A percentile compares a stretch with the other conserved stretches of the same genome.
Evolutionary conservation across 495 filamentous ascomycete genomes (phyloP).

Genomic region (Aspergillus funiculosus): DNA sequence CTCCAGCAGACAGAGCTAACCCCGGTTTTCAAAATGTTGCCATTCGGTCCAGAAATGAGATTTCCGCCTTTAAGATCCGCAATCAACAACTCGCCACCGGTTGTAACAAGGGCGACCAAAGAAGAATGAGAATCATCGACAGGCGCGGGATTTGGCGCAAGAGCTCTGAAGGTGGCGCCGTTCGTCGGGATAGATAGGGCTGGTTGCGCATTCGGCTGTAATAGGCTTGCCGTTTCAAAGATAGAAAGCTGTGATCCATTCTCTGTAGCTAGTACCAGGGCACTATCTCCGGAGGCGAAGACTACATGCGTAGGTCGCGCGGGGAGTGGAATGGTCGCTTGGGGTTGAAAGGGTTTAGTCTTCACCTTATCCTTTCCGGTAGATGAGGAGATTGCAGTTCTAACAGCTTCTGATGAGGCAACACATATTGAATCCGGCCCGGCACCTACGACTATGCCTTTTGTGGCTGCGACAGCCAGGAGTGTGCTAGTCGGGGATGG

Average conservation of each 20-base stretch:
- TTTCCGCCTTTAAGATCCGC: slow-evolving; percentile 67
- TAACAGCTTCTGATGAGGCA: slow-evolving; percentile 68
- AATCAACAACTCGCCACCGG: slow-evolving; percentile 72
- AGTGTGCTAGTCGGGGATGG: slow-evolving; percentile 82
- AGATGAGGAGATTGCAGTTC: slow-evolving; percentile 62
- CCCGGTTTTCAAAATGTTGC: slow-evolving; percentile 60
- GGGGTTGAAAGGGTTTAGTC: slow-evolving; percentile 65
- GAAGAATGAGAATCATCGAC: slow-evolving; percentile 38
- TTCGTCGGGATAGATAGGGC: slow-evolving; percentile 72
- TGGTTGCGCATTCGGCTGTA: slow-evolving; percentile 58
- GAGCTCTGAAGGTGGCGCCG: slow-evolving; percentile 61
- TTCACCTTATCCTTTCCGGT: slow-evolving; percentile 53
- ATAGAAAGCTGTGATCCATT: slow-evolving; percentile 75
- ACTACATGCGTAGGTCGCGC: slow-evolving; percentile 79
- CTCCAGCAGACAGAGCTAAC: slow-evolving; percentile 92
- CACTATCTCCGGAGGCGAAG: slow-evolving; percentile 80
- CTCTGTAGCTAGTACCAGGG: slow-evolving; percentile 77
- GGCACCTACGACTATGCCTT: slow-evolving; percentile 81
- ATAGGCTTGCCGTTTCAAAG: slow-evolving; percentile 64
- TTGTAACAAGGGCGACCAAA: slow-evolving; percentile 72
- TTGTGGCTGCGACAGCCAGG: slow-evolving; percentile 71
- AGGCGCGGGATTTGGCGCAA: slow-evolving; percentile 75
- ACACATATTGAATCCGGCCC: slow-evolving; percentile 73
- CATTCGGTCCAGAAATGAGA: slow-evolving; percentile 54
- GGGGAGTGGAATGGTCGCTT: slow-evolving; percentile 63